These are phyloP conservation scores for Aureobasidium lini DNA, from an alignment of 2,329 filamentous ascomycete genomes.

Conservation along the genomic window DNA sequence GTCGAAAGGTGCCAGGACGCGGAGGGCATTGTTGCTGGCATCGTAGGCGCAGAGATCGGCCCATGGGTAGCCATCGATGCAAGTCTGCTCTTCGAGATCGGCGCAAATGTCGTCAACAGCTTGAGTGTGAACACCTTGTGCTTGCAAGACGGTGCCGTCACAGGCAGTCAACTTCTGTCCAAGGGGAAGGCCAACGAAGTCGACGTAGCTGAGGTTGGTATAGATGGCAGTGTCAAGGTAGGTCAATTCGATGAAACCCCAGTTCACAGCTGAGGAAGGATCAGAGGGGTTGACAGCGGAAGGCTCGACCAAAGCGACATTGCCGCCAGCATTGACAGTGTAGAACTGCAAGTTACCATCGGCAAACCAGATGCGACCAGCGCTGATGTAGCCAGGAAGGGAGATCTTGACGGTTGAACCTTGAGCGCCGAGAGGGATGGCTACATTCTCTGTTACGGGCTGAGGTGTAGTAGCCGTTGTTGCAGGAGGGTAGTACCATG, in stretches of 20 bases:
- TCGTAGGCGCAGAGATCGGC: conserved; percentile 48
- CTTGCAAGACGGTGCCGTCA: conserved; percentile 39
- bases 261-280: conserved; percentile 34
- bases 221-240: conserved; percentile 37
- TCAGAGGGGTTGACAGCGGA: conserved; percentile 34
- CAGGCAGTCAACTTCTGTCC: conserved; percentile 46
- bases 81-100: conserved; percentile 47
- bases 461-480: conserved; percentile 31
- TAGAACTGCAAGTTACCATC: conserved; percentile 38
- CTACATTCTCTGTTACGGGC: conserved; percentile 32
- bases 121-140: conserved; percentile 53
- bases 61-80: conserved; percentile 53
- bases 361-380: conserved; percentile 42
- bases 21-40: conserved; percentile 28
- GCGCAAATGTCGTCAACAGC: conserved; percentile 51
- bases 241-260: conserved; percentile 41
- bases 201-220: conserved; percentile 32
- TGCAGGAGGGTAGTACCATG: conserved; percentile 37
- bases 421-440: conserved; percentile 35
- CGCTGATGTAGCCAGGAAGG: conserved; percentile 34
- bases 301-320: conserved; percentile 40
- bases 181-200: conserved; percentile 38
- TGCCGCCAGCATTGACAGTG: conserved; percentile 30
- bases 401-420: conserved; percentile 34
- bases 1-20: conserved; percentile 35